phyloP scores from a whole-genome alignment of 768 basidiomycete genomes.

The Auriscalpium microsporum region DNA sequence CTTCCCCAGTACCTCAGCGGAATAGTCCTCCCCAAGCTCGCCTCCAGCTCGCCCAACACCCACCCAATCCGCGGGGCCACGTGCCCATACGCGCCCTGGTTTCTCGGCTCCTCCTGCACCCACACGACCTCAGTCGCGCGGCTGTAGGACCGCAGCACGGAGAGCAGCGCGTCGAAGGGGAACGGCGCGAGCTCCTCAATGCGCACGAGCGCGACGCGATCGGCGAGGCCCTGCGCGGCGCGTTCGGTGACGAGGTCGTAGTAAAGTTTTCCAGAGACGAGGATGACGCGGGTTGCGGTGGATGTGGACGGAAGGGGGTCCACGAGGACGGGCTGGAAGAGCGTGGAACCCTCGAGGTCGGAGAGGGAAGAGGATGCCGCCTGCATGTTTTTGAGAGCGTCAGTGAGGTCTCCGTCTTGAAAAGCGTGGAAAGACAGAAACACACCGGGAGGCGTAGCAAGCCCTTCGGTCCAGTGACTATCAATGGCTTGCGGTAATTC shows the following conservation, averaged over 20 bases:
- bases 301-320: slow-evolving; percentile 35
- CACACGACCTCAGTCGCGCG: slow-evolving; percentile 41
- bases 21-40: slow-evolving; percentile 21
- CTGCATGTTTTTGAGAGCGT: slow-evolving; percentile 28
- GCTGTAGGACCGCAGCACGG: slow-evolving; percentile 39
- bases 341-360: slow-evolving; percentile 50
- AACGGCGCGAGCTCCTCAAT: slow-evolving; percentile 85
- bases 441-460: slow-evolving; percentile 68
- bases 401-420: neutral
- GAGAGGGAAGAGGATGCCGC: slow-evolving; percentile 61
- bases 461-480: slow-evolving; percentile 81
- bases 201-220: slow-evolving; percentile 60
- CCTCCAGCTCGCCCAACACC: slow-evolving; percentile 41
- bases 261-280: slow-evolving; percentile 80
- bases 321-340: slow-evolving; percentile 60
- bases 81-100: slow-evolving; percentile 77
- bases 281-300: slow-evolving; percentile 53
- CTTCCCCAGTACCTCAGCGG: slow-evolving; percentile 55
- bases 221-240: slow-evolving; percentile 35
- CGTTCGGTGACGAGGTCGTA: slow-evolving; percentile 79
- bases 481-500: slow-evolving; percentile 80
- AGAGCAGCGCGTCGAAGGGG: slow-evolving; percentile 53
- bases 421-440: slow-evolving; percentile 3
- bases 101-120: slow-evolving; percentile 84
- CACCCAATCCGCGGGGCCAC: slow-evolving; percentile 47